Evolutionary conservation across 1,284 basidiomycete genomes (phyloP).

Genomic region (Sutorius eximius): DNA sequence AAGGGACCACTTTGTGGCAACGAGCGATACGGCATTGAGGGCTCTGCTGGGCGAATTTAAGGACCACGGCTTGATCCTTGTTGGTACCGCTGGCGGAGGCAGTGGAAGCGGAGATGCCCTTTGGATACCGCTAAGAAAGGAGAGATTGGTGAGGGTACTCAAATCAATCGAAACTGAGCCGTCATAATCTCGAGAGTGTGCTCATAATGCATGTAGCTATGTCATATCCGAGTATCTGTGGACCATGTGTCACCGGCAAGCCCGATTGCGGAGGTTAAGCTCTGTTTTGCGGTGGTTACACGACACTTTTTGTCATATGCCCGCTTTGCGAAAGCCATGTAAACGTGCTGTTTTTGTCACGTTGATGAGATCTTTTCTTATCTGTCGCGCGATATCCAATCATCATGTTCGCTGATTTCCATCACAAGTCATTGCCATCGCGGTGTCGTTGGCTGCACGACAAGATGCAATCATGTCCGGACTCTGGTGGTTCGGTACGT

Average conservation of each 20-base stretch:
- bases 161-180: conserved; percentile 27
- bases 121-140: conserved; percentile 83
- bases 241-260: neutral
- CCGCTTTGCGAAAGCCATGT: neutral
- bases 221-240: neutral
- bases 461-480: neutral
- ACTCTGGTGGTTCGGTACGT: conserved; percentile 20
- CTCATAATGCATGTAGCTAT: conserved; percentile 4
- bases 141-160: conserved; percentile 52
- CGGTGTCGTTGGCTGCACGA: neutral
- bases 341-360: neutral
- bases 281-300: neutral
- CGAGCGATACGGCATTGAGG: conserved; percentile 80
- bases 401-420: neutral
- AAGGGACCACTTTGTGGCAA: conserved; percentile 81
- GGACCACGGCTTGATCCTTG: conserved; percentile 81
- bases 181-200: conserved; percentile 12
- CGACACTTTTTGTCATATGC: neutral
- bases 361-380: neutral
- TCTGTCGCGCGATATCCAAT: neutral
- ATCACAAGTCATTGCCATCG: neutral
- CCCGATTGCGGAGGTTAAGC: neutral
- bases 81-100: conserved; percentile 32
- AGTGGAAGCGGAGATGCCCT: conserved; percentile 54
- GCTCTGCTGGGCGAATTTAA: conserved; percentile 84